A percentile compares a stretch with the other conserved stretches of the same genome.
Evolutionary conservation across 306 rosid genomes (phyloP).

Genomic region (Hippophae tibetana): DNA sequence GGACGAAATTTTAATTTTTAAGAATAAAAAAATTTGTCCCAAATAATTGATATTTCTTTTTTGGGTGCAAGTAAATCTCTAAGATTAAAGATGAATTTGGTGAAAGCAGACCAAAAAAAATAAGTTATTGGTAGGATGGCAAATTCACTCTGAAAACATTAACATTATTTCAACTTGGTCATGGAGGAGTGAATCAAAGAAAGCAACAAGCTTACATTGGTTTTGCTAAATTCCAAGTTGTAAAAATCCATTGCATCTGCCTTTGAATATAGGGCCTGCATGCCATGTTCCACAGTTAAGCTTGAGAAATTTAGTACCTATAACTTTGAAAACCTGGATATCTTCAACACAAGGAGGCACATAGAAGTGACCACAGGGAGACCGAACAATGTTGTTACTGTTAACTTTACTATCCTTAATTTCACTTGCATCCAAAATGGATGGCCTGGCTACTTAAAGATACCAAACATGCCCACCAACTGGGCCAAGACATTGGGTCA

Average conservation of each 20-base stretch:
- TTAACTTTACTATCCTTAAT: slow-evolving; percentile 13
- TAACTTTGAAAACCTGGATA: slow-evolving; percentile 51
- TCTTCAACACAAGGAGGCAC: slow-evolving; percentile 56
- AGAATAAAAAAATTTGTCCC: too few species aligned
- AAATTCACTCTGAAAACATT: slow-evolving; percentile 11
- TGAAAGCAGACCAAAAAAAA: neutral
- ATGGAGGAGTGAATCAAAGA: neutral
- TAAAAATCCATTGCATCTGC: slow-evolving; percentile 47
- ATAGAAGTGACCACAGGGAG: slow-evolving; percentile 44
- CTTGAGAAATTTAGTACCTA: slow-evolving; percentile 71
- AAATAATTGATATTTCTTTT: too few species aligned
- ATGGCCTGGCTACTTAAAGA: slow-evolving; percentile 74
- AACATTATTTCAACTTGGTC: neutral
- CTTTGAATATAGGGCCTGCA: slow-evolving; percentile 76
- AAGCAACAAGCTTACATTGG: slow-evolving; percentile 42
- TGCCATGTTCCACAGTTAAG: slow-evolving; percentile 86
- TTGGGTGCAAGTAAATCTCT: too few species aligned
- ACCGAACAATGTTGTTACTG: slow-evolving; percentile 27
- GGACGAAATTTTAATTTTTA: too few species aligned
- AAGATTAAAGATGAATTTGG: too few species aligned
- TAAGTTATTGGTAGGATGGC: neutral
- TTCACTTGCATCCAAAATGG: slow-evolving; percentile 39
- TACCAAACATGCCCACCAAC: slow-evolving; percentile 71
- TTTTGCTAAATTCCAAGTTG: slow-evolving; percentile 59
- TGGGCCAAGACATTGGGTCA: slow-evolving; percentile 87